Base-by-base conservation (phyloP, 768 basidiomycete species). In the Naganishia kalamii region DNA sequence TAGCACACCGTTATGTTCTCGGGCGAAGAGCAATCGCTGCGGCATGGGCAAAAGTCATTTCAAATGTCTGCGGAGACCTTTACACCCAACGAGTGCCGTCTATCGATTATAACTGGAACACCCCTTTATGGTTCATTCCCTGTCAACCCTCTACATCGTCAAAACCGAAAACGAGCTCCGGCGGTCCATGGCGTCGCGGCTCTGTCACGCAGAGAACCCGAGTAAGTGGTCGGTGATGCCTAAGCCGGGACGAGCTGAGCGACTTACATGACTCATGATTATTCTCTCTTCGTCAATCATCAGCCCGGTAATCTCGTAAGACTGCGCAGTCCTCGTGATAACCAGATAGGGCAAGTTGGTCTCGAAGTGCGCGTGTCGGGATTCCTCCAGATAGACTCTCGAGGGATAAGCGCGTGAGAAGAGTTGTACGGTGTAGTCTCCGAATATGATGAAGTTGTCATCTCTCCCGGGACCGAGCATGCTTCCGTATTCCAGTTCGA, bases 191-290 rank as follows among this genome's bases (percentile, higher is more conserved):
- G 25, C n/a, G 37, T 27, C 35, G 21, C 40, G 23, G 35, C 29
- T 57, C 54, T 57, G 35, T 32, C 29, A 52, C 17, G 13, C n/a
- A 35, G 17, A n/a, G n/a, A 52, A 4, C 2, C 17, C 37, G 21
- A 15, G 43, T n/a, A n/a, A n/a, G 43, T n/a, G 43, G 11, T 27
- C 27, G 40, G 17, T 5, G 2, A 52, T 11, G 5, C 13, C 2
- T 35, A 10, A 11, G 5, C n/a, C 10, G 11, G 32, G n/a, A 35
- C 19, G 4, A 15, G 21, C 11, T n/a, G 11, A 19, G 3, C 54
- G 32, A 57, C 54, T 57, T 57, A 57, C 54, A 37, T 57, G 54
- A 57, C 54, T 57, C 54, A 57, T 57, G 33, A 57, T 57, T 5
- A 57, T 57, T 41, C 54, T 57, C 21, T 33, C 54, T 40, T 57